A percentile compares a stretch with the other conserved stretches of the same genome.
Conservation (phyloP, 1,284 basidiomycete genomes). For the Ustilago sp. region DNA sequence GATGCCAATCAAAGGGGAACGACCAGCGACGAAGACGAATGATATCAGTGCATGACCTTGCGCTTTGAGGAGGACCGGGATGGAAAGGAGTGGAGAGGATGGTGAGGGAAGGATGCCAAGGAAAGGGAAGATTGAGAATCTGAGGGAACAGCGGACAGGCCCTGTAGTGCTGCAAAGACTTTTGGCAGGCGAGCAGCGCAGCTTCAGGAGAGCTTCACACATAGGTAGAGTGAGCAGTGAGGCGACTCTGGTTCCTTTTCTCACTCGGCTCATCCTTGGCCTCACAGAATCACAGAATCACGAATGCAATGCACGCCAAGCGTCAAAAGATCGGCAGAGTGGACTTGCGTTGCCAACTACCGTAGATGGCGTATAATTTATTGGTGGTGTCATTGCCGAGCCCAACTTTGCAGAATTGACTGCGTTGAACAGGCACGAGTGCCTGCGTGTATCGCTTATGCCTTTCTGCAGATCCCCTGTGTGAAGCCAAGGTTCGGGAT, state of each 20-base stretch:
- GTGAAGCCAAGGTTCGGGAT: slow-evolving; percentile 1
- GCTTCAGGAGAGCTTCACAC: background rate
- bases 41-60: slow-evolving; percentile 10
- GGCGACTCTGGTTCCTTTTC: background rate
- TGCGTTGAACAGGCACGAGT: slow-evolving; percentile 6
- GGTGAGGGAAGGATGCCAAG: background rate
- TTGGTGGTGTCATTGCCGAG: background rate
- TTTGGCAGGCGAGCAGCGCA: background rate
- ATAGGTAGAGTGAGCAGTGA: background rate
- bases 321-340: slow-evolving; percentile 17
- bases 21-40: background rate
- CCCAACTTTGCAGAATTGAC: background rate
- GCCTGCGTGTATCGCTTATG: slow-evolving; percentile 1
- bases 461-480: background rate
- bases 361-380: background rate
- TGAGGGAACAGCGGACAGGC: background rate
- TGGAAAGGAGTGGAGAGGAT: background rate
- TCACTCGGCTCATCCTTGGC: background rate
- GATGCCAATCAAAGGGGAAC: background rate
- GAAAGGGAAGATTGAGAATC: background rate
- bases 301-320: slow-evolving; percentile 22
- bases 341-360: background rate
- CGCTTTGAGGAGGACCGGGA: background rate
- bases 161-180: background rate
- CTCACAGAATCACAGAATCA: too few species aligned